phyloP scores from a whole-genome alignment of 352 stramenopile species.

The Bremia lactucae region DNA sequence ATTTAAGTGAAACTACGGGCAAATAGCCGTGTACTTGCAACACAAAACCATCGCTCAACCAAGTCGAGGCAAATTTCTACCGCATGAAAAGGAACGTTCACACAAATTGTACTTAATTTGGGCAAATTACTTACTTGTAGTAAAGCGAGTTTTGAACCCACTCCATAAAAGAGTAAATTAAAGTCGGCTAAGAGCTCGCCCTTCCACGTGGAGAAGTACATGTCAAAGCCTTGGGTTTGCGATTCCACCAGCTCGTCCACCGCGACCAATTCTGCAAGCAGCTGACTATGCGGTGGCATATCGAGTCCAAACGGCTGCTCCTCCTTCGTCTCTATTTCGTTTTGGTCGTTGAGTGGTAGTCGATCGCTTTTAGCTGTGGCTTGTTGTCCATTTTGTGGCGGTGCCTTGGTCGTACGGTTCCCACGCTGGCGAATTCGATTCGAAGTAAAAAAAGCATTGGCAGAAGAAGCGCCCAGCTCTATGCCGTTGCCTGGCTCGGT shows the following conservation, averaged over 20 bases:
- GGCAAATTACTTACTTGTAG: conserved; percentile 25
- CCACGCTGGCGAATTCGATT: conserved; percentile 17
- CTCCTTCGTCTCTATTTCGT: background rate
- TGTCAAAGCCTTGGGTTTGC: conserved; percentile 5
- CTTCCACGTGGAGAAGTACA: conserved; percentile 29
- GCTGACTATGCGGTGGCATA: conserved; percentile 9
- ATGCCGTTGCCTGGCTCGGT: conserved; percentile 6
- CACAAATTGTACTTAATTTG: too few relatives aligned
- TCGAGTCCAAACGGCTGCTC: conserved; percentile 7
- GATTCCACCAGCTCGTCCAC: conserved; percentile 12
- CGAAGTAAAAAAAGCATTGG: conserved; percentile 34
- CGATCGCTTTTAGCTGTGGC: background rate
- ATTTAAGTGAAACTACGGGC: conserved; percentile 35
- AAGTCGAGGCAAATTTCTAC: conserved; percentile 31
- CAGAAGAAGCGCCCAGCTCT: conserved; percentile 19
- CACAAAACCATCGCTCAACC: conserved; percentile 25
- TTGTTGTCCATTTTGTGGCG: conserved; percentile 12
- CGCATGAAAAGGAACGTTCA: too few relatives aligned
- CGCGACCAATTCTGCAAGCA: conserved; percentile 15
- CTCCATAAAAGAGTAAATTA: conserved; percentile 42
- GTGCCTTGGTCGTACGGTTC: conserved; percentile 13
- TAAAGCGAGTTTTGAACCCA: conserved; percentile 43
- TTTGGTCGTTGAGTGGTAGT: background rate
- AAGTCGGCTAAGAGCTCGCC: conserved; percentile 33
- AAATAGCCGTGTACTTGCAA: conserved; percentile 52